These are phyloP conservation scores for Piper betle DNA, from an alignment of 164 flowering plant genomes.

Conservation along the genomic window DNA sequence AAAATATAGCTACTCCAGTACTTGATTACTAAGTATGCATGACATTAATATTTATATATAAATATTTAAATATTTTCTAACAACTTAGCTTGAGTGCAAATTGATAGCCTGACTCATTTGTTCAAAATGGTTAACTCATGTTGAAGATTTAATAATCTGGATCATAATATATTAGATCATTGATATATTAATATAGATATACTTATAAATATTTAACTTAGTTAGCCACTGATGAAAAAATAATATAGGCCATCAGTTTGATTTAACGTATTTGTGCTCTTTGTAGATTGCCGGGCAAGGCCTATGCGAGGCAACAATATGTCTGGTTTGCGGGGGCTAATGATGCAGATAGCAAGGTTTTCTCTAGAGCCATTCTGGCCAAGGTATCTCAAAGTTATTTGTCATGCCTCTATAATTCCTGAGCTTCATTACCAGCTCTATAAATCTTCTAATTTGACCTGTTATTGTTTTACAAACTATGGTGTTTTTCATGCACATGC, in stretches of 20 bases:
- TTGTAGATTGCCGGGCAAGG: constrained; percentile 79
- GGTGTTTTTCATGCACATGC: background rate
- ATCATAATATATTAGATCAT: too few species aligned
- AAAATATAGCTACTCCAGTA: too few species aligned
- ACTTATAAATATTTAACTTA: too few species aligned
- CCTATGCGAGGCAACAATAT: constrained; percentile 58
- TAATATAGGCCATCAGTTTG: too few species aligned
- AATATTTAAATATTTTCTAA: too few species aligned
- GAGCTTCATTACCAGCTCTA: background rate
- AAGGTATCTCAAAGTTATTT: constrained; percentile 32
- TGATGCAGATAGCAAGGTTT: constrained; percentile 75
- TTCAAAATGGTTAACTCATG: too few species aligned
- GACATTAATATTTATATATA: too few species aligned
- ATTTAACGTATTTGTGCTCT: background rate
- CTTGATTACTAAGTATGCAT: too few species aligned
- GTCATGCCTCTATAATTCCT: background rate
- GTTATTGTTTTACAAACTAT: background rate
- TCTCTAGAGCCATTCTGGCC: constrained; percentile 89
- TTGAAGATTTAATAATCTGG: too few species aligned
- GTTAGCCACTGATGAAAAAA: background rate
- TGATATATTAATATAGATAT: too few species aligned
- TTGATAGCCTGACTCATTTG: too few species aligned
- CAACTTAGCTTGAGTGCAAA: too few species aligned
- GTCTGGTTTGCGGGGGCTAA: constrained; percentile 86
- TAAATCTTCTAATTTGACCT: background rate